Base-by-base conservation (phyloP, 179 eudicot genomes). In the Beta lomatogona region DNA sequence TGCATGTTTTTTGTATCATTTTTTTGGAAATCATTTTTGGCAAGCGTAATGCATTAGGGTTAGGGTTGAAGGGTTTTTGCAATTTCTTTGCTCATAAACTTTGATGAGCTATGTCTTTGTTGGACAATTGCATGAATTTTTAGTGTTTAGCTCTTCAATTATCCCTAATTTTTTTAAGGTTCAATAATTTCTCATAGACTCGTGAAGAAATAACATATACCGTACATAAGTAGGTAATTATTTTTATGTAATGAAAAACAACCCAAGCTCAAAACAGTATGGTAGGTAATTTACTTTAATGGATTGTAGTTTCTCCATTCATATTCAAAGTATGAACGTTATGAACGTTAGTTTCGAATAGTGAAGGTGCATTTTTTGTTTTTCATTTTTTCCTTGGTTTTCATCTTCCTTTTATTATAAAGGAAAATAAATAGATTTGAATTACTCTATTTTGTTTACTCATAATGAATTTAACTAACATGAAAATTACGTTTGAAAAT, bases 21-120 rank as follows among this genome's bases (percentile, higher is more conserved):
- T 11, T 19, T 77, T 46, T 46, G 44, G 36, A 72, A 50, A 48
- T 16, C 11, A 21, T 73, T 22, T 22, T 73, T 41, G 53, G 9
- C 12, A 41, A 46, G 16, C 36, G 9, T 14, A 16, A 61, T 45
- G 41, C n/a, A 50, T 50, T 76, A 77, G 70, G 58, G 70, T 77
- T 75, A 81, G 79, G 79, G 79, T 75, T 81, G 41, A 76, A 57
- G 69, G 72, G 53, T 73, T 80, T 53, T 48, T 9, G 9, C 36
- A 52, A 52, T 78, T 16, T 79, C 25, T 44, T 46, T 45, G 52
- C 8, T 67, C 52, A 28, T 18, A 36, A 10, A 12, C n/a, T 61
- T 28, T 63, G 36, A 77, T 15, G 18, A 22, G n/a, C 10, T 15
- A 13, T 68, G 16, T 52, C 13, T 67, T 5, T 15, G 22, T 54